Base-by-base conservation (phyloP, 306 rosid genomes). In the Cucumis hystrix region DNA sequence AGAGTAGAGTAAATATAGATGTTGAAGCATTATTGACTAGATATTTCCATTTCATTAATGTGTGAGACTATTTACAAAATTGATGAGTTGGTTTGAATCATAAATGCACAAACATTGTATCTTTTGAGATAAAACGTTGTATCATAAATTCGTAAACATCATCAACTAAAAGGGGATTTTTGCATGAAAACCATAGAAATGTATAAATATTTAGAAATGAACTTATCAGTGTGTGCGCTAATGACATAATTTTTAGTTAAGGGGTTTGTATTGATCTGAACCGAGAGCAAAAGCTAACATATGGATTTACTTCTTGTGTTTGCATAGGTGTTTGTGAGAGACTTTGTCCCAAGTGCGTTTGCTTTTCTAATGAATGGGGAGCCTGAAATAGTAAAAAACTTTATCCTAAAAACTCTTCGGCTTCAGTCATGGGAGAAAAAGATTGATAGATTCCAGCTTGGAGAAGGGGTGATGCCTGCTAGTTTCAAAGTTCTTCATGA, bases 391-490 rank as follows among this genome's bases (percentile, higher is more conserved):
- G 97, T 93, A 15, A 91, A 84, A 54, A 93, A 88, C 51, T 91
- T 93, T 52, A 66, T 93, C 77, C 61, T 88, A 57, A 93, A 93
- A 94, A 93, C 97, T 35, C 92, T 91, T 56, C 93, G 96, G 55
- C 90, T 93, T 83, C 98, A 93, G 77, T 90, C 96, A 10, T 90
- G 96, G 97, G 97, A 94, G 90, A 94, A 94, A 86, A 91, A 84
- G 85, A 85, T 94, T 77, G 95, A 91, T 74, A 83, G 94, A 80
- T 94, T 94, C 80, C 92, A 86, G 4, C 91, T 91, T 54, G 98
- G 93, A 76, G 98, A 90, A 90, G 96, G 98, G 63, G 98, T 94
- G 18, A 94, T 91, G 98, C 98, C 97, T 30, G 98, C 98, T 59
- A 94, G 97, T 87, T 94, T 94, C 85, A 94, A 94, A 75, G 98